Base-by-base conservation (phyloP, 2,329 filamentous ascomycete species). In the Dryadomyces quercivorus region DNA sequence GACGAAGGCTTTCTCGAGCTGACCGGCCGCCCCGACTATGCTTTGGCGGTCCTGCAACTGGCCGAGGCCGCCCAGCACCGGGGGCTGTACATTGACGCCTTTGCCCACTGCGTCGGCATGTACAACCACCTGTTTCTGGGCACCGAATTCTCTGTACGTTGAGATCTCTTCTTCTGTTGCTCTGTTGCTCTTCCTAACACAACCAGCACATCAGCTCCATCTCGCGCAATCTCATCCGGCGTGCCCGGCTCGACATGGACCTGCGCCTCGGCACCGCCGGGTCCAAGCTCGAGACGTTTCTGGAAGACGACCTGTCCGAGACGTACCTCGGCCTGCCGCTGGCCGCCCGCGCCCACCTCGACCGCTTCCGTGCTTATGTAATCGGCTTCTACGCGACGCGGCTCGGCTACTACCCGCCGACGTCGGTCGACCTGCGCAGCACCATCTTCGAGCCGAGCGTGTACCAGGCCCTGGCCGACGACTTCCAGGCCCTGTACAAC, bases 71-170 rank as follows among this genome's bases (percentile, higher is more conserved):
- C 82, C 59, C 76, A 78, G 52, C 67, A 85, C 26, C 73, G 72
- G 53, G 75, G 81, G n/a, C 67, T 88, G 13, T 92, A 88, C 72
- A 75, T 82, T 12, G 78, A 87, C 62, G 82, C 87, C 0, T 89
- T 91, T 66, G 76, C 79, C 15, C 88, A 93, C 63, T 89, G 86
- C 63, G 84, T 85, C 40, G 88, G 87, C 46, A 90, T 92, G 86
- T 78, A 77, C 57, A 79, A 85, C 20, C 71, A 72, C 26, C 58
- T 91, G 5, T 70, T 73, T 44, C 62, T 68, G 6, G 78, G 76
- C 59, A 65, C 75, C 1, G 85, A 86, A 58, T 86, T 82, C 57
- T 70, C 76, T 65, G 82, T 84, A 70, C 61, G 77, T 31, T n/a
- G 68, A 6, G 26, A 52, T 52, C 15, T 36, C 21, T 51, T 53